Evolutionary conservation across 495 filamentous ascomycete species (phyloP).

Genomic region (Xylaria grammica): DNA sequence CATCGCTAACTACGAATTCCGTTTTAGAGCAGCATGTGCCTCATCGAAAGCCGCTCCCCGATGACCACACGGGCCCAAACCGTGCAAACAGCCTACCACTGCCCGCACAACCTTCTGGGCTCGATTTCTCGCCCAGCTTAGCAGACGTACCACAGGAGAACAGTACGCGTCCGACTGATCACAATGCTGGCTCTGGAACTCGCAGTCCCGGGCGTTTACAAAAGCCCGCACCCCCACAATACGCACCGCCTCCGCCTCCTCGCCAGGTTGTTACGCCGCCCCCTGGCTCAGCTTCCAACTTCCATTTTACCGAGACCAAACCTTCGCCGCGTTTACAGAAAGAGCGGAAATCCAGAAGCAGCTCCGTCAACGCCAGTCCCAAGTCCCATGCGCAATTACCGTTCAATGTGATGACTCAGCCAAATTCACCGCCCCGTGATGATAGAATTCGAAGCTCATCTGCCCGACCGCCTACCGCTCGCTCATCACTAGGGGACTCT

Average conservation of each 20-base stretch:
- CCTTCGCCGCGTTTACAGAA: constrained; percentile 34
- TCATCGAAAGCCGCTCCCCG: constrained; percentile 35
- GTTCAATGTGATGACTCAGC: constrained; percentile 24
- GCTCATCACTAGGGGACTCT: constrained; percentile 28
- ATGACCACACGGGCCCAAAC: constrained; percentile 22
- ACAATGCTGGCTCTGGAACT: not conserved
- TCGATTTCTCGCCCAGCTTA: not conserved
- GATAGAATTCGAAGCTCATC: constrained; percentile 46
- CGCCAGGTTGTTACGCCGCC: constrained; percentile 22
- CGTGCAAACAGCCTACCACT: constrained; percentile 29
- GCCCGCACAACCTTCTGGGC: constrained; percentile 16
- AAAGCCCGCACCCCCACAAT: constrained; percentile 28
- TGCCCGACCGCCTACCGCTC: constrained; percentile 38
- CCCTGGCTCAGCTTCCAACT: constrained; percentile 28
- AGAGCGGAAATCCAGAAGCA: constrained; percentile 34
- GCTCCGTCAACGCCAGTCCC: constrained; percentile 29
- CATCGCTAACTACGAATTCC: constrained; percentile 35
- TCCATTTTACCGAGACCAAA: constrained; percentile 32
- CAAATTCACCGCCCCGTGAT: constrained; percentile 34
- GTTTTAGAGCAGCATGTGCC: constrained; percentile 26
- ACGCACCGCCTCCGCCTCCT: constrained; percentile 18
- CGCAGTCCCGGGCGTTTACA: constrained; percentile 25
- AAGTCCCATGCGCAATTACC: constrained; percentile 21
- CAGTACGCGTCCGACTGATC: constrained; percentile 16
- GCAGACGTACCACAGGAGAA: constrained; percentile 5